Base-by-base conservation (phyloP, 805 yeast species). In the Starmerella apis region DNA sequence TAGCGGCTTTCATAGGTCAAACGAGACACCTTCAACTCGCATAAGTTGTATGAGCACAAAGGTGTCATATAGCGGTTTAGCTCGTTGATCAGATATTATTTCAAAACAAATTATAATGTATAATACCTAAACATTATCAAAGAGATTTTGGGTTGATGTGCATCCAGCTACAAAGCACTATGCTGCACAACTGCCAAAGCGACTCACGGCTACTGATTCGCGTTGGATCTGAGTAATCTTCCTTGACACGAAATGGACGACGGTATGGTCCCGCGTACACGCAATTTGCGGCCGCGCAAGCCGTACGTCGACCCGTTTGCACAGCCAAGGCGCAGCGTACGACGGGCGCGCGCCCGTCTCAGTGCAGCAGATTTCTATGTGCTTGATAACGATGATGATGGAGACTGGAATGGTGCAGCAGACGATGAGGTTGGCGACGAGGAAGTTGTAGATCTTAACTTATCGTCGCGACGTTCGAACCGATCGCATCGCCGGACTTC, bases 221-320 rank as follows among this genome's bases (percentile, higher is more conserved):
- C 20, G 30, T 23, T n/a, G 33, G 19, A n/a, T 38, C 44, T 41
- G 44, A 41, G 44, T 41, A 41, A 41, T 25, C 44, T 18, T n/a
- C 33, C 44, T 27, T 41, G 25, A 41, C 44, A 16, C 46, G 27
- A 18, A 22, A 51, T 51, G 55, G 49, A 50, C 35, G 52, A 30
- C 20, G 43, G 25, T 10, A 38, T 30, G 28, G 43, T 45, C 10
- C 54, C 52, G 18, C 45, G 55, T n/a, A 13, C 48, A 24, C 50
- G 58, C 28, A 55, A 55, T 33, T 44, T 55, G 46, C 43, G 57
- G 31, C 57, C 57, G 18, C 51, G 57, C 20, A 49, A 49, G 30
- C 52, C 42, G 25, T 35, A 20, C 32, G 32, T 32, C 46, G 51
- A 45, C 20, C 30, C 22, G n/a, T 37, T 23, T 23, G 51, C 32